These are phyloP conservation scores for Begonia peltatifolia DNA, from an alignment of 306 rosid species.

Conservation along the genomic window DNA sequence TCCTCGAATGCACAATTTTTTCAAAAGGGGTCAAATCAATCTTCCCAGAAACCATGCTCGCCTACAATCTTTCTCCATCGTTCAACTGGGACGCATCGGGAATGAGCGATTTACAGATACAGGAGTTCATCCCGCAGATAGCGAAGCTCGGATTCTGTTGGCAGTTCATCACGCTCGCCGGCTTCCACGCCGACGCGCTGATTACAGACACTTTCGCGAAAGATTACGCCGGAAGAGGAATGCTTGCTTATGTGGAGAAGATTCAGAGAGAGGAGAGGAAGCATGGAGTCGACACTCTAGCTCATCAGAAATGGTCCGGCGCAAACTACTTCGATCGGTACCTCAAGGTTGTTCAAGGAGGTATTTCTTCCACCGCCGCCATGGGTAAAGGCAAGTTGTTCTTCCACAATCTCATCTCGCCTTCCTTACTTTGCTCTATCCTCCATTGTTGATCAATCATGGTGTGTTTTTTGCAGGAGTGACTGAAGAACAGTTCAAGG, in stretches of 20 bases:
- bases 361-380: constrained; percentile 91
- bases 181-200: constrained; percentile 75
- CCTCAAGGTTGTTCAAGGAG: constrained; percentile 90
- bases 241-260: constrained; percentile 88
- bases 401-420: not conserved
- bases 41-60: constrained; percentile 56
- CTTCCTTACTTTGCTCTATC: no score
- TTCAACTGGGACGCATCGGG: constrained; percentile 99
- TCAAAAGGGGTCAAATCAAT: constrained; percentile 52
- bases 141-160: constrained; percentile 76
- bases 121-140: constrained; percentile 66
- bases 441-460: no score
- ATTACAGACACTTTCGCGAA: constrained; percentile 62
- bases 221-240: constrained; percentile 72
- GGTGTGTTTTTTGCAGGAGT: constrained; percentile 37
- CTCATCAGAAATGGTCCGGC: constrained; percentile 98
- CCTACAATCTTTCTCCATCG: constrained; percentile 86
- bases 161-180: constrained; percentile 93
- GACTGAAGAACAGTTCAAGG: constrained; percentile 89
- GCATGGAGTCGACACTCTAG: constrained; percentile 86
- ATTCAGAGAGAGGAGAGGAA: constrained; percentile 94
- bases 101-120: constrained; percentile 63
- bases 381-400: constrained; percentile 70
- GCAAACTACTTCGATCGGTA: constrained; percentile 88
- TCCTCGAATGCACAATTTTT: constrained; percentile 62